Evolutionary conservation across 176 grass and related monocot genomes (phyloP).

Genomic region (Eragrostis nindensis): DNA sequence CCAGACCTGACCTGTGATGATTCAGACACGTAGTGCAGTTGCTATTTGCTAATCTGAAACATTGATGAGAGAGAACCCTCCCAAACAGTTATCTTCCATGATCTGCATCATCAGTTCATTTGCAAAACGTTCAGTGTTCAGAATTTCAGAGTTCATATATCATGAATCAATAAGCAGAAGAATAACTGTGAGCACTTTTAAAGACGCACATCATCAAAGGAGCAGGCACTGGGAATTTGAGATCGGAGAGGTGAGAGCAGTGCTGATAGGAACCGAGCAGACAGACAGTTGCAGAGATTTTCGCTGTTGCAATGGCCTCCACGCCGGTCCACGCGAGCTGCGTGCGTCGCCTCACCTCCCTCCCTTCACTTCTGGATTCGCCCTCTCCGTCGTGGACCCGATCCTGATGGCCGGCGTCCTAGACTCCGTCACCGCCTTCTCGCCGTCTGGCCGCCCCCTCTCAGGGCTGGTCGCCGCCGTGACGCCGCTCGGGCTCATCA

Average conservation of each 20-base stretch:
- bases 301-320: too few species aligned
- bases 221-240: background rate
- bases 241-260: background rate
- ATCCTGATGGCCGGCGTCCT: too few species aligned
- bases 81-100: constrained; percentile 3
- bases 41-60: background rate
- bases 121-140: constrained; percentile 11
- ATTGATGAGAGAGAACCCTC: background rate
- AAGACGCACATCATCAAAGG: background rate
- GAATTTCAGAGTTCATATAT: background rate
- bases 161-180: background rate
- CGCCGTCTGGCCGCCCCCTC: too few species aligned
- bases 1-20: background rate
- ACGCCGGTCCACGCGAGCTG: too few species aligned
- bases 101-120: background rate
- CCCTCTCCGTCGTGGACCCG: too few species aligned
- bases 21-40: background rate
- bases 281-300: background rate
- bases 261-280: constrained; percentile 6
- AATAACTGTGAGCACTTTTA: background rate
- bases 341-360: too few species aligned
- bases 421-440: too few species aligned
- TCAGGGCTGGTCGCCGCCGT: too few species aligned
- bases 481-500: too few species aligned
- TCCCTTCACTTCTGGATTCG: too few species aligned